Conservation (phyloP, 2,329 filamentous ascomycete genomes). For the Geoglossum cookeanum region DNA sequence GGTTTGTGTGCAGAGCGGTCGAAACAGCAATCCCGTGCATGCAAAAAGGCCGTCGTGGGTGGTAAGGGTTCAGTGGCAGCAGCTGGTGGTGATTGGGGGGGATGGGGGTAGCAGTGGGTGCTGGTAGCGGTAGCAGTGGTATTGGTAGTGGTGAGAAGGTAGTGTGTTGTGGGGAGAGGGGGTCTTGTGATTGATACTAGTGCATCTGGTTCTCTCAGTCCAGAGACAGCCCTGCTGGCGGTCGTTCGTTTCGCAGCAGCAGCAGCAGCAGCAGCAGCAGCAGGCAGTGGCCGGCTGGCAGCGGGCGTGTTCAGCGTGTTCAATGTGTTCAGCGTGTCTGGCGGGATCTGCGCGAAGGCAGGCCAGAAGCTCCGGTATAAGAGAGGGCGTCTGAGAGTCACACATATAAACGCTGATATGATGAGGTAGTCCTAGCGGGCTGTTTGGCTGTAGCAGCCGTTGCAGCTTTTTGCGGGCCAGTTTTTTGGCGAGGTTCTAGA, state of each 20-base stretch:
- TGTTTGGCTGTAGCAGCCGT: neutral
- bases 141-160: neutral
- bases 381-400: neutral
- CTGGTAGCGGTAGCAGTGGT: neutral
- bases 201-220: neutral
- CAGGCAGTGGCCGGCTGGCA: too few relatives aligned
- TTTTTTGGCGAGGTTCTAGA: slow-evolving; percentile 2
- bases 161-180: neutral
- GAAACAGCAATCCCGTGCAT: neutral
- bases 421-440: neutral
- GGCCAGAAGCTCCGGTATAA: neutral
- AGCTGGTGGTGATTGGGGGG: neutral
- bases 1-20: neutral
- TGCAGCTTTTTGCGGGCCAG: neutral
- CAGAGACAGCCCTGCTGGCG: neutral
- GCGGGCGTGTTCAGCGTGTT: too few relatives aligned
- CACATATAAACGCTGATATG: neutral
- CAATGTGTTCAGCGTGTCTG: neutral
- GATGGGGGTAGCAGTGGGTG: neutral
- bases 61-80: neutral
- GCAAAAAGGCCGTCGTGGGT: neutral
- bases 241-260: neutral
- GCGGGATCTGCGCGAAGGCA: neutral
- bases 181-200: slow-evolving; percentile 2
- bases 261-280: neutral